Percentiles rank a stretch among this genome's conserved stretches.
These are phyloP conservation scores for Tilletia caries DNA, from an alignment of 1,284 basidiomycete genomes.

Conservation along the genomic window DNA sequence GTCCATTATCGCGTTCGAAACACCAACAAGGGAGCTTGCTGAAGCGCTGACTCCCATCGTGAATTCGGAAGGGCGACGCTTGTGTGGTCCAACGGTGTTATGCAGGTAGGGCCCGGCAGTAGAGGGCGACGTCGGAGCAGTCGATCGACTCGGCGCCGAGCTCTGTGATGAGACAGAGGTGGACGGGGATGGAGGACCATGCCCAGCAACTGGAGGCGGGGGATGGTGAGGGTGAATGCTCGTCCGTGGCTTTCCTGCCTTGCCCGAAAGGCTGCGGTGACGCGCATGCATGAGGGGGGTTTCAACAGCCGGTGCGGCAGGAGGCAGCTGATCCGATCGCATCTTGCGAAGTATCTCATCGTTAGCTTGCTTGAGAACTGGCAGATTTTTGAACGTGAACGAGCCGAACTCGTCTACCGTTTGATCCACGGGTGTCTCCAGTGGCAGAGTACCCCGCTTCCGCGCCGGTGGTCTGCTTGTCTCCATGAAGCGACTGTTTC, in stretches of 20 bases:
- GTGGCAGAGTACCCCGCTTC: constrained; percentile 28
- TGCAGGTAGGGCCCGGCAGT: constrained; percentile 2
- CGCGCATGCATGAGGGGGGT: constrained; percentile 34
- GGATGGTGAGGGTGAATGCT: constrained; percentile 22
- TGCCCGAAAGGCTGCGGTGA: constrained; percentile 41
- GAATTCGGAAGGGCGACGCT: constrained; percentile 75
- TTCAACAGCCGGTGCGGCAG: constrained; percentile 37
- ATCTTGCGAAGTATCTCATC: constrained; percentile 96
- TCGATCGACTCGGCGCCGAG: constrained; percentile 77
- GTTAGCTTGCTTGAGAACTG: constrained; percentile 94
- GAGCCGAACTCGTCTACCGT: constrained; percentile 85
- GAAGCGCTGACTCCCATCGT: constrained; percentile 13
- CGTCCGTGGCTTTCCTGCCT: constrained; percentile 24
- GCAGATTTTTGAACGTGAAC: constrained; percentile 97
- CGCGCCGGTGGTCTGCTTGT: constrained; percentile 54
- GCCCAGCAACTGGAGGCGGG: constrained; percentile 12
- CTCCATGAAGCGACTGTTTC: constrained; percentile 27
- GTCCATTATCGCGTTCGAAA: constrained; percentile 27
- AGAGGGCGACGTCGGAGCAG: constrained; percentile 68
- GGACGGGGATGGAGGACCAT: constrained; percentile 66
- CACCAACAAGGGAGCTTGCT: constrained; percentile 3
- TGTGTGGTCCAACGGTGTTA: constrained; percentile 59
- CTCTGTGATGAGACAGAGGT: constrained; percentile 89
- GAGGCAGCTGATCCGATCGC: constrained; percentile 55
- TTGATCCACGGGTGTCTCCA: constrained; percentile 21